A percentile compares a stretch with the other conserved stretches of the same genome.
phyloP scores from a whole-genome alignment of 257 asterid genomes.

The Lithospermum erythrorhizon region DNA sequence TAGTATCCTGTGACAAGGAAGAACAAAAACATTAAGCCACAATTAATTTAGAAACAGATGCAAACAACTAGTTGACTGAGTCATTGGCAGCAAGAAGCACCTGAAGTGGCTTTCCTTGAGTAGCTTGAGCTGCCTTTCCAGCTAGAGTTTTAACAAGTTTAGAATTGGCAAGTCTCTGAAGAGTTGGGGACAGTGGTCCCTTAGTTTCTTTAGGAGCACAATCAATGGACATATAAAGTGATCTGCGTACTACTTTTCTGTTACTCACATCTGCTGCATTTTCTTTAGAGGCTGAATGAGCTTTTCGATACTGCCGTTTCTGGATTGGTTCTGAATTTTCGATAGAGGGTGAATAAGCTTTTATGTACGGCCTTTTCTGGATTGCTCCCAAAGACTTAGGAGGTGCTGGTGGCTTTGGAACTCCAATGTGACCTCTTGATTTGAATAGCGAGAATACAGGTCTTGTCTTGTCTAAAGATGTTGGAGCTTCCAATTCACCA shows the following conservation, averaged over 20 bases:
- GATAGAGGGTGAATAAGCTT: conserved; percentile 22
- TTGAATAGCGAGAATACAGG: conserved; percentile 19
- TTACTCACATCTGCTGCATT: conserved; percentile 18
- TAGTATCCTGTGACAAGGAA: neutral
- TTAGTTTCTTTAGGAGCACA: conserved; percentile 25
- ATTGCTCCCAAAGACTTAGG: conserved; percentile 20
- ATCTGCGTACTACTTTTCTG: conserved; percentile 33
- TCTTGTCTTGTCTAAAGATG: conserved; percentile 17
- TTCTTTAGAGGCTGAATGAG: conserved; percentile 24
- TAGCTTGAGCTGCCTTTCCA: conserved; percentile 29
- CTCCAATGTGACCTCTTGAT: conserved; percentile 9
- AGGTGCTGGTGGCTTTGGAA: conserved; percentile 22
- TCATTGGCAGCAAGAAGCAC: conserved; percentile 22
- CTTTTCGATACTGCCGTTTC: conserved; percentile 21
- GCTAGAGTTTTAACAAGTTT: conserved; percentile 29
- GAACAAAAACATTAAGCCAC: neutral
- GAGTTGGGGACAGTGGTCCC: conserved; percentile 30
- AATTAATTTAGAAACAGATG: neutral
- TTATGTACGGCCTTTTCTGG: conserved; percentile 18
- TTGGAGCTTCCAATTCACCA: conserved; percentile 15
- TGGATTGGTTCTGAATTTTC: conserved; percentile 20
- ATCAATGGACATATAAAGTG: conserved; percentile 54
- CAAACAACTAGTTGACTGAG: neutral
- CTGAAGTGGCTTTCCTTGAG: conserved; percentile 30
- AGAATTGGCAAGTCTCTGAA: conserved; percentile 27